Base-by-base conservation (phyloP, 371 early-diverging fungal genomes). In the Syncephalastrum contaminatum region DNA sequence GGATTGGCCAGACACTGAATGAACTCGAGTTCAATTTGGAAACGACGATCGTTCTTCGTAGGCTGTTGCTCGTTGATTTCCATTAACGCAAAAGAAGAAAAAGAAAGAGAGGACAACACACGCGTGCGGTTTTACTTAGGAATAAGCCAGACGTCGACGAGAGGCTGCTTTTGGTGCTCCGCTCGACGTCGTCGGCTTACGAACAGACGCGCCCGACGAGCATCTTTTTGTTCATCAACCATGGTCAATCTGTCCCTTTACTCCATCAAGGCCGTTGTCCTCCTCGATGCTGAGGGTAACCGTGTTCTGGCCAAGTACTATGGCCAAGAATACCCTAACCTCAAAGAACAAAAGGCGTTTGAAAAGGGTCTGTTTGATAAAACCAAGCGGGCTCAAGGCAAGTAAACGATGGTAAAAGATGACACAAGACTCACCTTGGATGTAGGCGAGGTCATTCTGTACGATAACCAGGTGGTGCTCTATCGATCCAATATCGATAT, bases 251-350 rank as follows among this genome's bases (percentile, higher is more conserved):
- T 90, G 30, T 84, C 89, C 41, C 76, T 96, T 44, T 91, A 93
- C 73, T 85, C 95, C 19, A 82, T 90, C 59, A 88, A 89, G 43
- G 95, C 95, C 21, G 86, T 95, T 44, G 76, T 96, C 46, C 74
- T 98, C 56, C 86, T 97, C 54, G 98, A 98, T 81, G 76, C 85
- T 56, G 94, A 95, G 41, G 97, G 98, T 43, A 91, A 93, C 64
- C 89, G 98, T 55, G 82, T 95, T 5, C 77, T 96, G 36, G 86
- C 96, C 27, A 98, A 98, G 67, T 98, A 96, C 80, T 98, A 93
- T 67, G 78, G 78, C 21, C 49, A 62, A 56, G 85, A 73, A 65
- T 57, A 64, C 24, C 51, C 68, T 16, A 87, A 85, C 20, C 27
- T 81, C 14, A 94, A 94, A 72, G 95, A 96, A 59, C 95, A 96